Percentiles rank a stretch among this genome's conserved stretches.
These are phyloP conservation scores for Corymbia calophylla DNA, from an alignment of 441 rosid species.

Conservation along the genomic window DNA sequence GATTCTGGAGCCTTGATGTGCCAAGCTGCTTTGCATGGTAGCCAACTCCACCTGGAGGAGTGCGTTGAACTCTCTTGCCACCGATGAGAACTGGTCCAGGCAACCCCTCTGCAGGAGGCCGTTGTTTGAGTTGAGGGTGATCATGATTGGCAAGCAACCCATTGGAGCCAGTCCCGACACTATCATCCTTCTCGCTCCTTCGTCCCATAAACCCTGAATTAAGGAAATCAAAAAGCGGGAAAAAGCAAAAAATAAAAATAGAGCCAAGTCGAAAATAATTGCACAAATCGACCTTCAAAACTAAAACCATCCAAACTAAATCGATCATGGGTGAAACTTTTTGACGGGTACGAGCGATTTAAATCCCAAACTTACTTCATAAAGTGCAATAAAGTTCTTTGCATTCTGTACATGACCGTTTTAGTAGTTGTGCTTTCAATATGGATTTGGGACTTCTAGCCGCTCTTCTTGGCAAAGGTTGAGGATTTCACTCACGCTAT, in stretches of 20 bases:
- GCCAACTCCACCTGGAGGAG: constrained; percentile 37
- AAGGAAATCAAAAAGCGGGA: neutral
- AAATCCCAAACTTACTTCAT: neutral
- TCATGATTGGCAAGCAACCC: constrained; percentile 74
- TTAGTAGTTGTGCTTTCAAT: neutral
- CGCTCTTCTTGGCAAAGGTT: neutral
- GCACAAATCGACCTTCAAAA: neutral
- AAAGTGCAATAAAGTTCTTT: neutral
- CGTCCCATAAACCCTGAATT: constrained; percentile 37
- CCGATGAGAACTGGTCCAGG: constrained; percentile 32
- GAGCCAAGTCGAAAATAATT: neutral
- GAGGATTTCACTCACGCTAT: neutral
- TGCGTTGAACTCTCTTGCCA: constrained; percentile 35
- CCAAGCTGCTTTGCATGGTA: constrained; percentile 15
- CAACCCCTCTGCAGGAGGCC: constrained; percentile 39
- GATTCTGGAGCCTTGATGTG: constrained; percentile 30
- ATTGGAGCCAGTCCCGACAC: constrained; percentile 54
- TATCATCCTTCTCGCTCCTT: constrained; percentile 51
- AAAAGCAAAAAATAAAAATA: neutral
- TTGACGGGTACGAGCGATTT: neutral
- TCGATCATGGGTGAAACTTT: neutral
- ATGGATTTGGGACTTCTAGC: neutral
- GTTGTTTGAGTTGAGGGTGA: constrained; percentile 41
- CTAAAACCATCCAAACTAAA: neutral
- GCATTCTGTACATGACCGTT: neutral